Evolutionary conservation across 148 eudicot species (phyloP), one percentile per base, ranked within the genome.

Genomic region (Dianthus caryophyllus): DNA sequence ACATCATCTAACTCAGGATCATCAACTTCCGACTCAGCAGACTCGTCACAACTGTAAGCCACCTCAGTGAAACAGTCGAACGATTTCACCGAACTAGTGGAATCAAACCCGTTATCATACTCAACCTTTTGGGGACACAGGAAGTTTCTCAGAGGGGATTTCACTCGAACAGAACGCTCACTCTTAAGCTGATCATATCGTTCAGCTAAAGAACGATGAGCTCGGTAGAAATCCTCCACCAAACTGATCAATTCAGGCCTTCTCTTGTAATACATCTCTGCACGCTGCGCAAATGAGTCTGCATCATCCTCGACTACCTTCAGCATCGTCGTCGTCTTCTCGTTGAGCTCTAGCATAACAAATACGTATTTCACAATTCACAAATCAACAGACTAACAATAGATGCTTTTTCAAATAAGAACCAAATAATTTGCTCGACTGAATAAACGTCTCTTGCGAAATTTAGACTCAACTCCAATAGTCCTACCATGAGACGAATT

Each of bases 261-360:
- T 81, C 84, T 88, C 81, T 71, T 86, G 80, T 94, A 94, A 71
- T 94, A 94, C 97, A 94, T 90, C 71, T 94, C 98, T 47, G 94
- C 98, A 0, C 98, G 90, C 63, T 88, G 72, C 14, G 92, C 82
- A 65, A 94, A 94, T 0, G 98, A 90, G 71, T 94, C 98, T 54
- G 95, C 98, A 67, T 94, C 98, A 73, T 79, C 83, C 48, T 94
- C 98, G 6, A 94, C 81, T 56, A 90, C 58, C 60, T 76, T 83
- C 67, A 88, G 80, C 92, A 94, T 90, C 27, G 79, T 69, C 31
- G 74, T 72, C 48, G 92, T 86, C 72, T 88, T 94, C 68, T 82
- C 88, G 68, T 90, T 84, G 14, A 94, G 84, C 46, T 88, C 98
- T 94, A 82, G 48, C 51, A 72, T 8, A 52, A 21, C 25, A 61